Evolutionary conservation across 2,329 filamentous ascomycete species (phyloP).

Genomic region (Paracoccidioides brasiliensis): DNA sequence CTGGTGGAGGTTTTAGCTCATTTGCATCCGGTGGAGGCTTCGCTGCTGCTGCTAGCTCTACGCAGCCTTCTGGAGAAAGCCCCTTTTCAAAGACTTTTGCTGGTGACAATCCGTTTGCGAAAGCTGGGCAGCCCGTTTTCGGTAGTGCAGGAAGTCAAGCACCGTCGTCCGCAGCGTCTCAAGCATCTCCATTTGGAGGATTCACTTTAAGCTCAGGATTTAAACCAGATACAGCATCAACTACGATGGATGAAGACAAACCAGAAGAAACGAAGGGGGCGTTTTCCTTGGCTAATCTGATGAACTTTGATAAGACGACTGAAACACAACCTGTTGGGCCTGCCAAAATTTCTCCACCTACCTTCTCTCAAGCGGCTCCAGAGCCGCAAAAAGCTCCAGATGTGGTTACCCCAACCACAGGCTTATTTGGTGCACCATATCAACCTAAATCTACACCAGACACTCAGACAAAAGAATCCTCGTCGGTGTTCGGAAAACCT

Average conservation of each 20-base stretch:
- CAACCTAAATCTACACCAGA: conserved; percentile 14
- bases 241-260: conserved; percentile 28
- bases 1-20: conserved; percentile 3
- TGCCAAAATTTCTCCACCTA: neutral
- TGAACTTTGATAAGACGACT: conserved; percentile 14
- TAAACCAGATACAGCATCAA: conserved; percentile 27
- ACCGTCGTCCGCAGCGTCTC: conserved; percentile 3
- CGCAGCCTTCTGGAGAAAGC: conserved; percentile 9
- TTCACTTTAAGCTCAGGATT: conserved; percentile 35
- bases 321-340: conserved; percentile 1
- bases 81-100: conserved; percentile 17
- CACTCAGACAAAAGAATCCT: neutral
- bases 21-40: conserved; percentile 1
- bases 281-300: conserved; percentile 31
- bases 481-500: conserved; percentile 7
- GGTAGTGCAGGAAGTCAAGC: conserved; percentile 8
- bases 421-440: neutral
- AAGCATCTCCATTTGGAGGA: conserved; percentile 12
- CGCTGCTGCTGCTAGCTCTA: conserved; percentile 1
- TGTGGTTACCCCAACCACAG: neutral
- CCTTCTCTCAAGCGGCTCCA: conserved; percentile 1
- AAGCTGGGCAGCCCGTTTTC: conserved; percentile 21
- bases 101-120: conserved; percentile 18
- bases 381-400: neutral
- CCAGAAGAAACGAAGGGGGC: conserved; percentile 21